Percentiles rank a stretch among this genome's conserved stretches.
These are phyloP conservation scores for Fraxinus angustifolia DNA, from an alignment of 305 asterid species.

Conservation along the genomic window DNA sequence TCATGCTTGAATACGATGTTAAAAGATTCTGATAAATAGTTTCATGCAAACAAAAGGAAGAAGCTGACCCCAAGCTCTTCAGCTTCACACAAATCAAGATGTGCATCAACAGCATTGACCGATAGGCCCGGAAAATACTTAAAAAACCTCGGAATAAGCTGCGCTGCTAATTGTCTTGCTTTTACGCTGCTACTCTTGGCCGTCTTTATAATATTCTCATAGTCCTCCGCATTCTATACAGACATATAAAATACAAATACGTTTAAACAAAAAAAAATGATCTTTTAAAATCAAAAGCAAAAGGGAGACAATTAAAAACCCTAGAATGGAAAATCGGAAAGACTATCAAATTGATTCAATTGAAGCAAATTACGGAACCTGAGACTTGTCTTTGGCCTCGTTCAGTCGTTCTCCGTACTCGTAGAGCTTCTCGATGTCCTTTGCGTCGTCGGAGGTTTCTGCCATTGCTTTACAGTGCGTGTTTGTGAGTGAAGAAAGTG, in stretches of 20 bases:
- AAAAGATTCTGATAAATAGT: constrained; percentile 14
- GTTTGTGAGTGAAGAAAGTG: constrained; percentile 14
- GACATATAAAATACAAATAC: constrained; percentile 10
- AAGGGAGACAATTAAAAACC: constrained; percentile 22
- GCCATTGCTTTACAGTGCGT: constrained; percentile 37
- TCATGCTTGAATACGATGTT: neutral
- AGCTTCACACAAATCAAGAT: constrained; percentile 93
- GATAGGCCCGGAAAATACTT: constrained; percentile 73
- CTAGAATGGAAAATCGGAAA: constrained; percentile 21
- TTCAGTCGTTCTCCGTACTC: constrained; percentile 79
- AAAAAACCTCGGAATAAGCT: constrained; percentile 86
- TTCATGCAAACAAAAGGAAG: constrained; percentile 6
- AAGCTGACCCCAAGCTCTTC: constrained; percentile 85
- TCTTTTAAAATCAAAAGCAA: constrained; percentile 11
- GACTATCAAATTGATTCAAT: neutral
- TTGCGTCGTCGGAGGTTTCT: constrained; percentile 51
- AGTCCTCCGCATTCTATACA: constrained; percentile 63
- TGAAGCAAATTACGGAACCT: constrained; percentile 41
- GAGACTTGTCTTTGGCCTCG: constrained; percentile 81
- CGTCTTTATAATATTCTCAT: constrained; percentile 69
- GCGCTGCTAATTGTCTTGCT: constrained; percentile 93
- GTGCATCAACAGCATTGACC: constrained; percentile 74
- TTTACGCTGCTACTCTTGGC: constrained; percentile 71
- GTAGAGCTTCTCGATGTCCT: constrained; percentile 76
- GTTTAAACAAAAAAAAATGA: neutral